These are phyloP conservation scores for Mycocentrospora acerina DNA, from an alignment of 2,329 filamentous ascomycete genomes.

Conservation along the genomic window DNA sequence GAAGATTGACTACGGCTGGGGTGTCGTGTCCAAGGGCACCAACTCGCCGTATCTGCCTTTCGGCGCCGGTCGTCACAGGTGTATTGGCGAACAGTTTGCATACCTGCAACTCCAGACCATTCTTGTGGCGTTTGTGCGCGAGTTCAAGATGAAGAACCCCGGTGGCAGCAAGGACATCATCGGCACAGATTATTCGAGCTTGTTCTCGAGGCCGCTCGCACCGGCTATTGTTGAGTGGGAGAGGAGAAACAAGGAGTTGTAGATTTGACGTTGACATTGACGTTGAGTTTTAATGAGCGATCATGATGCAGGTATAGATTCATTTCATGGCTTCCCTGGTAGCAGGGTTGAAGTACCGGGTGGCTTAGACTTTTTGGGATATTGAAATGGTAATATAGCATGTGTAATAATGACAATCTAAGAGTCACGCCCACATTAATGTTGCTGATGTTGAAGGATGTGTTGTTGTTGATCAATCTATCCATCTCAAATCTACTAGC, in stretches of 20 bases:
- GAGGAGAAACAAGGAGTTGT: conserved; percentile 53
- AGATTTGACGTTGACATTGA: conserved; percentile 2
- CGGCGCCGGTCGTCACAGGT: conserved; percentile 87
- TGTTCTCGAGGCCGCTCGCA: conserved; percentile 49
- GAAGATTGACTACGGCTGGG: conserved; percentile 92
- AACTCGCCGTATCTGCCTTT: conserved; percentile 91
- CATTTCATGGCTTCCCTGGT: background rate
- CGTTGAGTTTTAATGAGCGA: conserved; percentile 16
- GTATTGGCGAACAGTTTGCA: conserved; percentile 96
- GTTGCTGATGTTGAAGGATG: no score
- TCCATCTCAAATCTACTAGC: no score
- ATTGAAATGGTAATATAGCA: conserved; percentile 5
- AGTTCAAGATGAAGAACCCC: conserved; percentile 77
- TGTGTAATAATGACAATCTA: no score
- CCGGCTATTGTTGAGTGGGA: conserved; percentile 71
- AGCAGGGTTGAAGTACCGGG: background rate
- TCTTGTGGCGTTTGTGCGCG: conserved; percentile 70
- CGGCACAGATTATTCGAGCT: conserved; percentile 64
- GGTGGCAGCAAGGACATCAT: conserved; percentile 70
- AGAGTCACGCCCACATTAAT: no score
- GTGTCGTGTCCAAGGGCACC: conserved; percentile 86
- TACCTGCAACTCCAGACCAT: conserved; percentile 91
- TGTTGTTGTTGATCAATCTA: no score
- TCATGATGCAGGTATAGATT: conserved; percentile 18
- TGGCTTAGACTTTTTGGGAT: conserved; percentile 6